These are phyloP conservation scores for Calocybe cyanea DNA, from an alignment of 768 basidiomycete genomes.

Conservation along the genomic window DNA sequence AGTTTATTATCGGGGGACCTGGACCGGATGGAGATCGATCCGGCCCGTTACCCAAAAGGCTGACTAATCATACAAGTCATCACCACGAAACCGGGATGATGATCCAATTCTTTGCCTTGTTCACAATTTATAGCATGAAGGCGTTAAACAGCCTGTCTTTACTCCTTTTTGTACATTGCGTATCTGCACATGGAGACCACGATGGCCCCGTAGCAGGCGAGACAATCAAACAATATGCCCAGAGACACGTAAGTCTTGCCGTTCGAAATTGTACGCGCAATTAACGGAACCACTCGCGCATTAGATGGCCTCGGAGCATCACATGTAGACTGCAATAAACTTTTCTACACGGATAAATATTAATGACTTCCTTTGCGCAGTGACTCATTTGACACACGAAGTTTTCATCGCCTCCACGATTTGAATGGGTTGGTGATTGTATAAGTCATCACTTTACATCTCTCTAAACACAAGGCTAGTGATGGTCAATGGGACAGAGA, in stretches of 20 bases:
- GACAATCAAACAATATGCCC: slow-evolving; percentile 79
- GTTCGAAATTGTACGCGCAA: slow-evolving; percentile 1
- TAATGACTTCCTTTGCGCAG: slow-evolving; percentile 32
- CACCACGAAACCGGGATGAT: too few relatives aligned
- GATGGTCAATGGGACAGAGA: slow-evolving; percentile 80
- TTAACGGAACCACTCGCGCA: slow-evolving; percentile 12
- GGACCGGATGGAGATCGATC: background rate
- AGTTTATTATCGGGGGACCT: too few relatives aligned
- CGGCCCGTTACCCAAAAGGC: background rate
- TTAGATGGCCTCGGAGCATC: slow-evolving; percentile 88
- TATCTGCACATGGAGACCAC: slow-evolving; percentile 59
- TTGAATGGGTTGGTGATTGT: slow-evolving; percentile 62
- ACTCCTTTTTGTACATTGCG: slow-evolving; percentile 29
- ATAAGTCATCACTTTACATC: background rate
- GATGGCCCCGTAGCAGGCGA: slow-evolving; percentile 50
- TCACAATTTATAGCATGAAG: slow-evolving; percentile 37
- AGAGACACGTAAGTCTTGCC: slow-evolving; percentile 74
- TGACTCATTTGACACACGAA: slow-evolving; percentile 76
- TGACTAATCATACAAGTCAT: slow-evolving; percentile 1
- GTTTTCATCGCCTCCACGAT: slow-evolving; percentile 97
- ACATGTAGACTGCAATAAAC: slow-evolving; percentile 55
- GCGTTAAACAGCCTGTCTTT: slow-evolving; percentile 40
- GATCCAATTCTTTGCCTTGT: background rate
- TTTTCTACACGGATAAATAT: background rate
- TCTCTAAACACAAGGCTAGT: slow-evolving; percentile 29